Base-by-base conservation (phyloP, 768 basidiomycete genomes). In the Podaxis sp. region DNA sequence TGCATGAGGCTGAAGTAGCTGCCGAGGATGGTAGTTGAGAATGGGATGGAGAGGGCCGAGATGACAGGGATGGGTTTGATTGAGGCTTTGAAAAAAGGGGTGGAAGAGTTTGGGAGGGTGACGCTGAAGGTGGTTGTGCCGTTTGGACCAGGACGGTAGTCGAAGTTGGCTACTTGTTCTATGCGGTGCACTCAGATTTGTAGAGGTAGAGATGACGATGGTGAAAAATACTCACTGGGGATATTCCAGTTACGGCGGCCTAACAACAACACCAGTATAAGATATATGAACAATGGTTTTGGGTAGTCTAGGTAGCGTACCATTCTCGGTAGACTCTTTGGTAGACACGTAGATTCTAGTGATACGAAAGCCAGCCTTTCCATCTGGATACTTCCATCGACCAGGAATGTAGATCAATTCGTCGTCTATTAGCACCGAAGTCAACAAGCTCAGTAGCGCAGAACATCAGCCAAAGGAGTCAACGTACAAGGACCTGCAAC, bases 211-310 rank as follows among this genome's bases (percentile, higher is more conserved):
- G 43, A 46, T 29, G n/a, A n/a, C 7, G 43, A 46, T 2, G 17
- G 3, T 19, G 43, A 33, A 33, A 33, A 6, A 8, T 43, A 38
- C 71, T 53, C 12, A 76, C 75, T 76, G 0, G 75, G 73, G 15
- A 74, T 74, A 55, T 75, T 75, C 75, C 74, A 74, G 59, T 75
- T 75, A 37, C 68, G 69, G 19, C 75, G 73, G 17, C 74, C 74
- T 75, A 56, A 15, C 40, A 15, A 19, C 15, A 49, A 25, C 11
- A 13, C 24, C 1, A 49, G 25, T 36, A 22, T 64, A 3, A 4
- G 27, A 4, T 6, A 47, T 25, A 4, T 50, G 12, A 53, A 22
- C 13, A 46, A 9, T n/a, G 15, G 43, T 46, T 46, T 46, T 17
- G n/a, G 43, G 41, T 8, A 19, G 13, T 17, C 19, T 6, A 4